phyloP scores from a whole-genome alignment of 371 early-diverging fungal species.

The Mucor saturninus region DNA sequence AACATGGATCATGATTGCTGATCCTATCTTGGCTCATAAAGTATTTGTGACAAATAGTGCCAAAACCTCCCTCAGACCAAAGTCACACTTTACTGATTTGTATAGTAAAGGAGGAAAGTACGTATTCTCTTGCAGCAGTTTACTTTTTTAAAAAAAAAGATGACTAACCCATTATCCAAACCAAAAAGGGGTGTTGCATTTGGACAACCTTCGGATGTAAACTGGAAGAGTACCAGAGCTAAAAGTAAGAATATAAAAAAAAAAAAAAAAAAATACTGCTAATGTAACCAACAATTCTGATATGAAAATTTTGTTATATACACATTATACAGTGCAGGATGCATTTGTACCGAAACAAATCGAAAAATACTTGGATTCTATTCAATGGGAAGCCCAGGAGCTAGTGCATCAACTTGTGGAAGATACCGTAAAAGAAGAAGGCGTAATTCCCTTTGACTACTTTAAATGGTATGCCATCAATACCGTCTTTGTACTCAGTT shows the following conservation, averaged over 20 bases:
- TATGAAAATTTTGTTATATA: too few species aligned
- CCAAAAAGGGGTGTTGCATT: not conserved
- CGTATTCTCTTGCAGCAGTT: not conserved
- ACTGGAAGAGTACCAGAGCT: too few species aligned
- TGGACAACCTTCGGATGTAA: too few species aligned
- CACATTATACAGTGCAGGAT: not conserved
- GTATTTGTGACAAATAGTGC: slow-evolving; percentile 23
- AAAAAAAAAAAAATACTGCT: too few species aligned
- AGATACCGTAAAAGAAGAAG: not conserved
- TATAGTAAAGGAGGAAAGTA: slow-evolving; percentile 16
- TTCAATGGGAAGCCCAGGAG: slow-evolving; percentile 1
- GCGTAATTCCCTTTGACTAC: not conserved
- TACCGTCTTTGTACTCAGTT: slow-evolving; percentile 2
- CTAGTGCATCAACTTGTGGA: slow-evolving; percentile 1
- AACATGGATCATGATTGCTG: slow-evolving; percentile 17
- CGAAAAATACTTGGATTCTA: slow-evolving; percentile 1
- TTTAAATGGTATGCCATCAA: slow-evolving; percentile 16
- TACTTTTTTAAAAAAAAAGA: too few species aligned
- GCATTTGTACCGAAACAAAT: slow-evolving; percentile 13
- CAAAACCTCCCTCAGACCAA: slow-evolving; percentile 14
- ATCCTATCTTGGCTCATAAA: slow-evolving; percentile 26
- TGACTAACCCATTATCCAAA: not conserved
- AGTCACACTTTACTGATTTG: not conserved
- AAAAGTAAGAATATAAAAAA: too few species aligned
- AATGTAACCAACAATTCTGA: too few species aligned